Evolutionary conservation across 2,329 filamentous ascomycete genomes (phyloP).

Genomic region (Botrytis cinerea): DNA sequence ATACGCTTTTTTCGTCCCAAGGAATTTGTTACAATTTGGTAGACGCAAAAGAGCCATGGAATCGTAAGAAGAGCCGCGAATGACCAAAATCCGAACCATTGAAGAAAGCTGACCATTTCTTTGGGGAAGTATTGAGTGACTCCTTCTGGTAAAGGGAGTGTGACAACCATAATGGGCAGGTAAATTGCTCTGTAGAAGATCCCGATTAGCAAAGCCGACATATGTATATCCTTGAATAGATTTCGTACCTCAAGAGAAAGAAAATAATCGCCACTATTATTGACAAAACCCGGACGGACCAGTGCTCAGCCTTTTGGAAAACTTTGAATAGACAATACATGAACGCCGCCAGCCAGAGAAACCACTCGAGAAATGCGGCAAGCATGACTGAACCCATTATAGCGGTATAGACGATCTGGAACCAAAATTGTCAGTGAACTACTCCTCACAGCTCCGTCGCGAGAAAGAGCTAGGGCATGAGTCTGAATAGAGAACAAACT

Average conservation of each 20-base stretch:
- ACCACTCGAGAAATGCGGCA: slow-evolving; percentile 87
- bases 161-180: slow-evolving; percentile 91
- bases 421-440: slow-evolving; percentile 23
- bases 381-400: slow-evolving; percentile 82
- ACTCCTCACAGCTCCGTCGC: slow-evolving; percentile 3
- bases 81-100: slow-evolving; percentile 95
- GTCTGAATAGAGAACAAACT: neutral
- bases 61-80: slow-evolving; percentile 83
- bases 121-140: slow-evolving; percentile 73
- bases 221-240: neutral
- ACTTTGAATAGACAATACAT: slow-evolving; percentile 88
- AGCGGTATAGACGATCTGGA: slow-evolving; percentile 79
- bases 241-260: slow-evolving; percentile 67
- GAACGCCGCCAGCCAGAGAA: slow-evolving; percentile 92
- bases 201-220: slow-evolving; percentile 13
- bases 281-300: slow-evolving; percentile 78
- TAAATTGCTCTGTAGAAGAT: slow-evolving; percentile 67
- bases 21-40: slow-evolving; percentile 84
- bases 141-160: slow-evolving; percentile 75
- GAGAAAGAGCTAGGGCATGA: slow-evolving; percentile 6
- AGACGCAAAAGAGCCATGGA: slow-evolving; percentile 92
- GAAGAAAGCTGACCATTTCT: slow-evolving; percentile 68
- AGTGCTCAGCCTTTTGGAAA: slow-evolving; percentile 84
- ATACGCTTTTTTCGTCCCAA: slow-evolving; percentile 80
- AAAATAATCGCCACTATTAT: slow-evolving; percentile 74